phyloP scores from a whole-genome alignment of 371 early-diverging fungal genomes.

The Apophysomyces ossiformis region DNA sequence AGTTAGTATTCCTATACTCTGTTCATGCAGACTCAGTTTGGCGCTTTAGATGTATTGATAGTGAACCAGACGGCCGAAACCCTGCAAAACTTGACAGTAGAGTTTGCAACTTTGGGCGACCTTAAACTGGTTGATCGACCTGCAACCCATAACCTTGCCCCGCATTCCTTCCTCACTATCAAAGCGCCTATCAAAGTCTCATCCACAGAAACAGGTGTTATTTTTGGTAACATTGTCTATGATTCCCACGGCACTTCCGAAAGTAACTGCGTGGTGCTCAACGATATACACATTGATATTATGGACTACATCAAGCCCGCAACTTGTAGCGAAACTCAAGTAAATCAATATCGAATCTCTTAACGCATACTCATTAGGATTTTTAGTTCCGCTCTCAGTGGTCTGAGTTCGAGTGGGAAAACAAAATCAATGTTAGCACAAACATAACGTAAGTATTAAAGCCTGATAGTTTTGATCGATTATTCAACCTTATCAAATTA shows the following conservation, averaged over 20 bases:
- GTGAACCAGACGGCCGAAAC: slow-evolving; percentile 98
- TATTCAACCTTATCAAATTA: slow-evolving; percentile 29
- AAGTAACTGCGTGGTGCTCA: slow-evolving; percentile 88
- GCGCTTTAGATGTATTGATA: slow-evolving; percentile 83
- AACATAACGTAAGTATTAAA: slow-evolving; percentile 72
- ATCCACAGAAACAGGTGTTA: slow-evolving; percentile 96
- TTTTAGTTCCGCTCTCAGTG: slow-evolving; percentile 93
- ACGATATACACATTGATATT: slow-evolving; percentile 97
- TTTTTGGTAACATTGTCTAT: slow-evolving; percentile 97
- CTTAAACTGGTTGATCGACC: slow-evolving; percentile 96
- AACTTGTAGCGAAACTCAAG: slow-evolving; percentile 85
- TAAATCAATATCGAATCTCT: slow-evolving; percentile 19
- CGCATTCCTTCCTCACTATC: slow-evolving; percentile 91
- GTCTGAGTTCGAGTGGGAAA: slow-evolving; percentile 99
- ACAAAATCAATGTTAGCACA: slow-evolving; percentile 96
- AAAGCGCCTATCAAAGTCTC: slow-evolving; percentile 98
- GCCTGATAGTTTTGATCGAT: neutral
- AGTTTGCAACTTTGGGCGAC: slow-evolving; percentile 97
- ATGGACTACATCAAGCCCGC: slow-evolving; percentile 98
- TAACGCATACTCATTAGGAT: neutral
- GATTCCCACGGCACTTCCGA: slow-evolving; percentile 85
- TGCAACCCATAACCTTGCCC: slow-evolving; percentile 87
- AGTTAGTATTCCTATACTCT: slow-evolving; percentile 7
- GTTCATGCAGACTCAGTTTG: neutral
- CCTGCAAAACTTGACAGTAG: slow-evolving; percentile 95